Evolutionary conservation across 192 early-diverging fungal species (phyloP).

Genomic region (Funneliformis geosporum): DNA sequence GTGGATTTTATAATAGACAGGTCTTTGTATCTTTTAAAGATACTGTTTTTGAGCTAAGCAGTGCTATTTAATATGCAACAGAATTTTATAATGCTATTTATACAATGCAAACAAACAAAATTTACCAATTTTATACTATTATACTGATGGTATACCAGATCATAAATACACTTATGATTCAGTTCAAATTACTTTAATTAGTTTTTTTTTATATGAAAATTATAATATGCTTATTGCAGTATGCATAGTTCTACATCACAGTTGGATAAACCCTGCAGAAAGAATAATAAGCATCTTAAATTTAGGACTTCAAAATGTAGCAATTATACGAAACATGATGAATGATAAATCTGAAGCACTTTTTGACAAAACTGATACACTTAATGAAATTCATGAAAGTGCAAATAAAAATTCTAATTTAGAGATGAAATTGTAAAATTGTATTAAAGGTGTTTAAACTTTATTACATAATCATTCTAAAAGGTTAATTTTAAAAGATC

Average conservation of each 20-base stretch:
- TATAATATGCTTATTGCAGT: neutral
- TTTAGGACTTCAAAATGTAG: neutral
- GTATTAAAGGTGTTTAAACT: neutral
- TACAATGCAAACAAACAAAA: too few species aligned
- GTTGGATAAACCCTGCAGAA: neutral
- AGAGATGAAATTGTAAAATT: neutral
- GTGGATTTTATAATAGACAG: neutral
- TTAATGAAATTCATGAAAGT: neutral
- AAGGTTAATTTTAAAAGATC: neutral
- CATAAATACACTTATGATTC: neutral
- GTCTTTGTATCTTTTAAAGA: neutral
- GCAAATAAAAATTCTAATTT: neutral
- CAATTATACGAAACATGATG: neutral
- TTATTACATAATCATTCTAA: neutral
- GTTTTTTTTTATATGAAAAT: neutral
- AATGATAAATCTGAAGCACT: neutral
- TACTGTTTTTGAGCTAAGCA: neutral
- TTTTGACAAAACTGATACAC: neutral
- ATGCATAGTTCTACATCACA: neutral
- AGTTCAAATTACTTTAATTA: conserved; percentile 1
- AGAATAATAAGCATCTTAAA: neutral
- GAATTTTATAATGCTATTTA: neutral
- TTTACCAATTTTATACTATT: neutral
- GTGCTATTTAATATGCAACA: neutral
- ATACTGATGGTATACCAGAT: neutral